A percentile compares a stretch with the other conserved stretches of the same genome.
These are phyloP conservation scores for Bullera alba DNA, from an alignment of 768 basidiomycete genomes.

Conservation along the genomic window DNA sequence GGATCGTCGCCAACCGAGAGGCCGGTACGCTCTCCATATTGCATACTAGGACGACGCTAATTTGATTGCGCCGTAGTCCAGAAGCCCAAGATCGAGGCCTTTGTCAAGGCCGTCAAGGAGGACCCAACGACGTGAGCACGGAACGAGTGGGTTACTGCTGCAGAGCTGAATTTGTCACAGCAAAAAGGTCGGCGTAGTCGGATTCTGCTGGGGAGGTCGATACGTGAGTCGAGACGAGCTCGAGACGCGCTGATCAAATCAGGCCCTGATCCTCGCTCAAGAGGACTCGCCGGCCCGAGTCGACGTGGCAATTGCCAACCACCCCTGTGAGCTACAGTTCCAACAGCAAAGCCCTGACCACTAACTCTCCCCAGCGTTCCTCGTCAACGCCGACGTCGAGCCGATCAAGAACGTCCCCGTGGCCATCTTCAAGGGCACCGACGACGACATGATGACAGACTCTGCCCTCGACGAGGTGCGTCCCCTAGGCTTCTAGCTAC, in stretches of 20 bases:
- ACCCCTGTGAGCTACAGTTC: slow-evolving; percentile 25
- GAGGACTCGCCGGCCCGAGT: slow-evolving; percentile 22
- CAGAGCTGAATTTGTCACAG: slow-evolving; percentile 10
- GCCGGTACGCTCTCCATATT: slow-evolving; percentile 18
- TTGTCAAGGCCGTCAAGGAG: slow-evolving; percentile 38
- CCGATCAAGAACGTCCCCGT: slow-evolving; percentile 31
- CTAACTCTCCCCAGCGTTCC: slow-evolving; percentile 14
- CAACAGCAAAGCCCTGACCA: too few species aligned
- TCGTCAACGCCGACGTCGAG: slow-evolving; percentile 38
- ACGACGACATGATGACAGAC: slow-evolving; percentile 36
- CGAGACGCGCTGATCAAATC: slow-evolving; percentile 1
- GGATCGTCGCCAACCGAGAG: slow-evolving; percentile 41
- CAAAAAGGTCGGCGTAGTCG: slow-evolving; percentile 43
- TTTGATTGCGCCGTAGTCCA: slow-evolving; percentile 18
- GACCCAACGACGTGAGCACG: slow-evolving; percentile 35
- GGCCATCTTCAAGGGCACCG: slow-evolving; percentile 36
- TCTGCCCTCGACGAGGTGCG: slow-evolving; percentile 19
- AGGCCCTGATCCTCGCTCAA: slow-evolving; percentile 26
- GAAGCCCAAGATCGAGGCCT: slow-evolving; percentile 42
- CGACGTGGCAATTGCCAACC: slow-evolving; percentile 46
- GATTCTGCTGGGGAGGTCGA: slow-evolving; percentile 47
- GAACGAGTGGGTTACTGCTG: neutral
- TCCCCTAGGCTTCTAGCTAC: too few species aligned
- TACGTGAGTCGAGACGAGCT: slow-evolving; percentile 17
- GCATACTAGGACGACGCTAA: neutral